Evolutionary conservation across 2,329 filamentous ascomycete species (phyloP).

Genomic region (Leptographium galeiforme): DNA sequence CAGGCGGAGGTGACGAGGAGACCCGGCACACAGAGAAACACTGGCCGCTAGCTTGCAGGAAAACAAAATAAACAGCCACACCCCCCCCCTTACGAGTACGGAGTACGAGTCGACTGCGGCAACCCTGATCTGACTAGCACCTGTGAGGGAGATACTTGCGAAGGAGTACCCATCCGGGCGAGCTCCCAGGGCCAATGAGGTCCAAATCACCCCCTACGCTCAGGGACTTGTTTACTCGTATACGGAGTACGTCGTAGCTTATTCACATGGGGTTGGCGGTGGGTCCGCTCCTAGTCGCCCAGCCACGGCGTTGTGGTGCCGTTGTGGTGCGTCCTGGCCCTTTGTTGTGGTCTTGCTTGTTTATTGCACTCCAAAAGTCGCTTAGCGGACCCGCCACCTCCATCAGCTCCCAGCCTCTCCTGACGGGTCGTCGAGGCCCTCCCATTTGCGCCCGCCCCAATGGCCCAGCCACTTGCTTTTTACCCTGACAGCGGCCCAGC

Average conservation of each 20-base stretch:
- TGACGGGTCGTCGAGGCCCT: neutral
- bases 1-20: neutral
- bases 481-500: too few species aligned
- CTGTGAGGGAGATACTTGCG: neutral
- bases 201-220: neutral
- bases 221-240: neutral
- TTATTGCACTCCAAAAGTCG: neutral
- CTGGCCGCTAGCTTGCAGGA: neutral
- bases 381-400: neutral
- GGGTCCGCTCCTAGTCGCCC: neutral
- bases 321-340: neutral
- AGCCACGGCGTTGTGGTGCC: neutral
- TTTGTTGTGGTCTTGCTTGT: neutral
- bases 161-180: neutral
- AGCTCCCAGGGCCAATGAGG: neutral
- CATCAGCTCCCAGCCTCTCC: neutral
- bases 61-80: slow-evolving; percentile 4
- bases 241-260: too few species aligned
- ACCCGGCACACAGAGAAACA: neutral
- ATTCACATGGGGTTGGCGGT: neutral
- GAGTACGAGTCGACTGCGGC: neutral
- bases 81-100: neutral
- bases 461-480: neutral
- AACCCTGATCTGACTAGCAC: neutral
- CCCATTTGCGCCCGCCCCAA: too few species aligned